These are phyloP conservation scores for Penicillium griseofulvum DNA, from an alignment of 2,329 filamentous ascomycete genomes.

Conservation along the genomic window DNA sequence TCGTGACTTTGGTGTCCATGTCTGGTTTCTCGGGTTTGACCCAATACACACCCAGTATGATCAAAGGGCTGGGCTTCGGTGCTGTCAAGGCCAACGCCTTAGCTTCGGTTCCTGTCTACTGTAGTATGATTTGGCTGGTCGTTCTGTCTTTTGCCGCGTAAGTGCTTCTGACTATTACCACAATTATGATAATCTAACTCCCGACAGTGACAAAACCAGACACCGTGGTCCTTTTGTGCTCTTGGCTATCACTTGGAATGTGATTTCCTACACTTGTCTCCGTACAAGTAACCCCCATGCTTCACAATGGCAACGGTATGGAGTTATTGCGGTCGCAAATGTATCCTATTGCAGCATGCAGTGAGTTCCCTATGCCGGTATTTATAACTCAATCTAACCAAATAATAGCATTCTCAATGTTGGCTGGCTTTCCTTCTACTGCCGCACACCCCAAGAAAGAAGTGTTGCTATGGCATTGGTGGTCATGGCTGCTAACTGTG, in stretches of 20 bases:
- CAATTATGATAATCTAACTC: conserved; percentile 1
- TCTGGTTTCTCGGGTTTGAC: conserved; percentile 51
- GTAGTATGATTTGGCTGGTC: conserved; percentile 28
- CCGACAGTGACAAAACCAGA: conserved; percentile 29
- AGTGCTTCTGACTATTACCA: conserved; percentile 1
- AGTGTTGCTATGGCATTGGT: conserved; percentile 60
- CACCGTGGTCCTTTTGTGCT: conserved; percentile 38
- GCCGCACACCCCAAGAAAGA: conserved; percentile 56
- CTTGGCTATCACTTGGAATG: conserved; percentile 37
- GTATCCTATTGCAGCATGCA: conserved; percentile 38
- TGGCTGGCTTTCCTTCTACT: conserved; percentile 57
- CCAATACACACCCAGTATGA: conserved; percentile 56
- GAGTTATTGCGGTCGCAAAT: conserved; percentile 28
- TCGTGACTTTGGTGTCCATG: conserved; percentile 49
- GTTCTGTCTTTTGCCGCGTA: conserved; percentile 27
- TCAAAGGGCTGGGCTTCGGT: conserved; percentile 53
- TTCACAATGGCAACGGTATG: conserved; percentile 31
- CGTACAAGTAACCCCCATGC: conserved; percentile 23
- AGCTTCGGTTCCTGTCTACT: conserved; percentile 50
- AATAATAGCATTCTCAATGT: conserved; percentile 50
- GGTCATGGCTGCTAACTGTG: conserved; percentile 62
- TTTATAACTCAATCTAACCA: conserved; percentile 3
- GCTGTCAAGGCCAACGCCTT: conserved; percentile 53
- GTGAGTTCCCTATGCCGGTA: conserved; percentile 19
- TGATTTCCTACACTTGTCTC: conserved; percentile 40